A percentile compares a stretch with the other conserved stretches of the same genome.
These are phyloP conservation scores for Pseudocercospora eumusae DNA, from an alignment of 2,329 filamentous ascomycete genomes.

Conservation along the genomic window DNA sequence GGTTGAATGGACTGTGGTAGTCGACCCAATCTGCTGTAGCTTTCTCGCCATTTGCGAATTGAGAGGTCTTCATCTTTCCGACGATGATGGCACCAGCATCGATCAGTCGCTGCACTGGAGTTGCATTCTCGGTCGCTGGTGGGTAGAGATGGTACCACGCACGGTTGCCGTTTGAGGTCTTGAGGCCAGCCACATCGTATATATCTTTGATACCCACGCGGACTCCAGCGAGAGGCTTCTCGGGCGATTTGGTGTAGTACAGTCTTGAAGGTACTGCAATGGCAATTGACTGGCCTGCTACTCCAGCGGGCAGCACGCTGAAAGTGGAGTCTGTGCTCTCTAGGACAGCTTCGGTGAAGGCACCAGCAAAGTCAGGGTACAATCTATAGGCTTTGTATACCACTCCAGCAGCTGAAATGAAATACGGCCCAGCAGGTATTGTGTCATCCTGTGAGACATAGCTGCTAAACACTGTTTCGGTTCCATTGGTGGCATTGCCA, in stretches of 20 bases:
- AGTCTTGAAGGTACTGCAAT: slow-evolving; percentile 62
- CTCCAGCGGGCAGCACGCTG: slow-evolving; percentile 46
- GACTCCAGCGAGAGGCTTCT: slow-evolving; percentile 62
- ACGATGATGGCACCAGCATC: slow-evolving; percentile 59
- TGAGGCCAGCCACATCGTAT: slow-evolving; percentile 59
- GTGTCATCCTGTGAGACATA: slow-evolving; percentile 24
- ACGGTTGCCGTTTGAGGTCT: slow-evolving; percentile 59
- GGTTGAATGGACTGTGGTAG: slow-evolving; percentile 49
- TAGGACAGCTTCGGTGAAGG: slow-evolving; percentile 53
- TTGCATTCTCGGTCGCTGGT: slow-evolving; percentile 49
- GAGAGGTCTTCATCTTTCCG: slow-evolving; percentile 50
- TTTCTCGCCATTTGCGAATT: slow-evolving; percentile 49
- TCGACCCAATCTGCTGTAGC: slow-evolving; percentile 56
- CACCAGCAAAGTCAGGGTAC: slow-evolving; percentile 53
- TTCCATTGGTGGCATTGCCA: slow-evolving; percentile 21
- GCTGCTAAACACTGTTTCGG: slow-evolving; percentile 25
- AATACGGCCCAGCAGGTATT: slow-evolving; percentile 54
- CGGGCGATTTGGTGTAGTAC: slow-evolving; percentile 56
- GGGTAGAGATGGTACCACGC: slow-evolving; percentile 59
- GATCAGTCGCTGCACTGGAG: slow-evolving; percentile 57
- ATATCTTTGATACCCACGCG: slow-evolving; percentile 66
- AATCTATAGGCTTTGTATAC: slow-evolving; percentile 54
- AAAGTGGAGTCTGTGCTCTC: slow-evolving; percentile 44
- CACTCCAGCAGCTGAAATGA: slow-evolving; percentile 49
- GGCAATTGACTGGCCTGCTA: slow-evolving; percentile 46